Percentiles rank a stretch among this genome's conserved stretches.
These are phyloP conservation scores for Claviceps sp. DNA, from an alignment of 2,329 filamentous ascomycete species.

Conservation along the genomic window DNA sequence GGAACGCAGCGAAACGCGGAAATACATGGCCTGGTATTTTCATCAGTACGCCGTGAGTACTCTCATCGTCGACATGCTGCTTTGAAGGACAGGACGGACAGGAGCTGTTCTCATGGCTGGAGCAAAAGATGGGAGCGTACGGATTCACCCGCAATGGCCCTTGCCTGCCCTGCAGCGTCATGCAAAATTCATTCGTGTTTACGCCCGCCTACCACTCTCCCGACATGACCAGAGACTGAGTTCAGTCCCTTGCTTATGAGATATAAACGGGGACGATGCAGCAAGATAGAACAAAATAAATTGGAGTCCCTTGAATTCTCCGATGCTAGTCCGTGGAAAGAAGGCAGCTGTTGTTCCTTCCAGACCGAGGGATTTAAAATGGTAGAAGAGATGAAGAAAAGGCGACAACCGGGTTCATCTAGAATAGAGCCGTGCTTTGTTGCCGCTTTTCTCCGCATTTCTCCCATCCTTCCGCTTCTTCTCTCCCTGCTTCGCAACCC, in stretches of 20 bases:
- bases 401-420: constrained; percentile 2
- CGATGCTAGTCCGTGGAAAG: background rate
- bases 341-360: background rate
- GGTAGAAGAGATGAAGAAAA: background rate
- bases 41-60: no score
- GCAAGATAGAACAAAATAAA: background rate
- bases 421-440: background rate
- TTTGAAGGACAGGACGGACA: no score
- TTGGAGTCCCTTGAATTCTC: background rate
- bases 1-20: no score
- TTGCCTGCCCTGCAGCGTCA: background rate
- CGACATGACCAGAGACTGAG: background rate
- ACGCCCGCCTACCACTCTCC: background rate
- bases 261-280: background rate
- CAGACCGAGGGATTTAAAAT: background rate
- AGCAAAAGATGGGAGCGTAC: no score
- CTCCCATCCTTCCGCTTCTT: background rate
- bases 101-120: no score
- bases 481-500: background rate
- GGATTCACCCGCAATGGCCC: no score
- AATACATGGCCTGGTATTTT: no score
- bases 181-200: background rate
- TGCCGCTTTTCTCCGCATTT: background rate
- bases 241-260: background rate
- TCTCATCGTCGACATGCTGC: no score